Evolutionary conservation across 2,329 filamentous ascomycete genomes (phyloP), one percentile per base, ranked within the genome.

Genomic region (Colletotrichum truncatum): DNA sequence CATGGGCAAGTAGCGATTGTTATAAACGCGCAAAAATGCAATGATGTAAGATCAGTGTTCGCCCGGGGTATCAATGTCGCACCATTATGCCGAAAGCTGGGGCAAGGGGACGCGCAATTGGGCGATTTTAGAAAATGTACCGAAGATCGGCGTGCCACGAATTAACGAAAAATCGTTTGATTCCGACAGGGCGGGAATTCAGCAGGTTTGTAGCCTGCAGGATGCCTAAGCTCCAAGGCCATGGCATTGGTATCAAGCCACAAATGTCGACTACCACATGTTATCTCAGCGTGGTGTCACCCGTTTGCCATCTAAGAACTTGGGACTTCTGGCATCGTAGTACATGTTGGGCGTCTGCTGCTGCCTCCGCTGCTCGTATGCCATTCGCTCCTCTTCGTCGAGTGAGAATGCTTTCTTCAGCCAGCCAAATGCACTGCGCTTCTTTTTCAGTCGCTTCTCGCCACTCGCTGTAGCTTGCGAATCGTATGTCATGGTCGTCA

Each of bases 381-480:
- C 83, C 8, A 82, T 81, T 55, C 83, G 84, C 74, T 91, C 88
- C 49, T 90, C 87, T 21, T 91, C 88, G 66, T 89, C 87, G 25
- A 91, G 76, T 32, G 85, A 86, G 55, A 91, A 91, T 1, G 88
- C 88, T 77, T 91, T 90, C 75, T 90, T 90, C 60, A 91, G 75
- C 88, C 88, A 91, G 2, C 88, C 88, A 71, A 91, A 89, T 1
- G 87, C 87, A 70, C 88, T 90, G 68, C 87, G 84, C 80, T 90
- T 90, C 80, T 90, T 91, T 75, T 90, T 90, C 5, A 89, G 72
- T 36, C 82, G 77, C 59, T 80, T 80, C 23, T 76, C 74, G 16
- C 72, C 74, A 2, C 70, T 70, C 8, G 70, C 69, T 9, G 73
- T 72, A 10, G 69, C 69, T n/a, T 73, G 69, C 1, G 78, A 77